Evolutionary conservation across 2,329 filamentous ascomycete species (phyloP).

Genomic region (Apiospora aurea): DNA sequence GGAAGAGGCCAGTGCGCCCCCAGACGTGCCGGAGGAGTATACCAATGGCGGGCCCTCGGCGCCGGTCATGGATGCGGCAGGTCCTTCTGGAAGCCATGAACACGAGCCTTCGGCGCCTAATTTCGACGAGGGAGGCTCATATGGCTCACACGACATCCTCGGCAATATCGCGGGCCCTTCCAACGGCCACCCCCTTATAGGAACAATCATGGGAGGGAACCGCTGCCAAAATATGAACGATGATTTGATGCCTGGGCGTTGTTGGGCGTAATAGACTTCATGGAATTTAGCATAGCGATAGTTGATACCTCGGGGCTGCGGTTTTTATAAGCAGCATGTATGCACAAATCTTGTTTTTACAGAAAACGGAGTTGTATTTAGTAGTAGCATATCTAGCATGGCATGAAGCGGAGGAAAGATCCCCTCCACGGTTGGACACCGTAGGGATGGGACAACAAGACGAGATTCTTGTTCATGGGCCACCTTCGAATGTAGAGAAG

Average conservation of each 20-base stretch:
- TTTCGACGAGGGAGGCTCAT: constrained; percentile 36
- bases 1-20: constrained; percentile 60
- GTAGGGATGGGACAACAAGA: background rate
- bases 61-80: constrained; percentile 29
- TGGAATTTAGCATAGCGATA: constrained; percentile 22
- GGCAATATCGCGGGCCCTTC: constrained; percentile 61
- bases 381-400: background rate
- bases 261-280: constrained; percentile 20
- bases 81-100: constrained; percentile 36
- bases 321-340: constrained; percentile 6
- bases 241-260: constrained; percentile 32
- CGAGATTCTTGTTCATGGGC: background rate
- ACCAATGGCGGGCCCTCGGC: constrained; percentile 41
- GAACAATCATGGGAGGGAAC: constrained; percentile 35
- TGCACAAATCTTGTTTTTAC: background rate
- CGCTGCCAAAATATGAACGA: constrained; percentile 45
- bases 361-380: constrained; percentile 6
- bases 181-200: constrained; percentile 35
- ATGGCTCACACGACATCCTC: constrained; percentile 38
- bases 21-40: constrained; percentile 53
- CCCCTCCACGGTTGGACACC: background rate
- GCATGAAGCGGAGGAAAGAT: background rate
- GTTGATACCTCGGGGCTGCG: constrained; percentile 15
- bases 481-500: constrained; percentile 6
- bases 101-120: constrained; percentile 42